A percentile compares a stretch with the other conserved stretches of the same genome.
phyloP scores from a whole-genome alignment of 441 rosid species.

The Viola pubescens region DNA sequence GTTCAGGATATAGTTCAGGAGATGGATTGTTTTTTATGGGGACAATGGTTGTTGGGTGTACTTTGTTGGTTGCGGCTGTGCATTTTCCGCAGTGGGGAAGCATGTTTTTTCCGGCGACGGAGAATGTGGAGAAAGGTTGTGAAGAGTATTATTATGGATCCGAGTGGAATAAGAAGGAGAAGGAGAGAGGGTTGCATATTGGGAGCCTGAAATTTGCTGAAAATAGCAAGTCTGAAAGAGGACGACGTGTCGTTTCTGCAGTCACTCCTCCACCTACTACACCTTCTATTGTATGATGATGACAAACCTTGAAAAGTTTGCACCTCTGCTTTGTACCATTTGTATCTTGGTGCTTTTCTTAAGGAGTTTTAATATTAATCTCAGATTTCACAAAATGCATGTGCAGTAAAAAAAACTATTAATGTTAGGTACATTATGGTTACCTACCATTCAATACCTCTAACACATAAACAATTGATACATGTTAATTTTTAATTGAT shows the following conservation, averaged over 20 bases:
- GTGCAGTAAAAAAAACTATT: too few species aligned
- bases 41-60: slow-evolving; percentile 50
- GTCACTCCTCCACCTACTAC: slow-evolving; percentile 11
- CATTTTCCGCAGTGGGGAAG: slow-evolving; percentile 74
- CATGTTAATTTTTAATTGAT: too few species aligned
- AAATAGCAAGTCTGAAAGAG: slow-evolving; percentile 37
- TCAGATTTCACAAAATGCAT: too few species aligned
- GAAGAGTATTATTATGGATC: slow-evolving; percentile 54
- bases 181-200: slow-evolving; percentile 40
- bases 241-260: slow-evolving; percentile 20
- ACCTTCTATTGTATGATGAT: slow-evolving; percentile 11
- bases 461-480: too few species aligned
- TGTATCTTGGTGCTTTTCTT: too few species aligned
- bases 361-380: too few species aligned
- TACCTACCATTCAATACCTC: too few species aligned
- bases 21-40: slow-evolving; percentile 50
- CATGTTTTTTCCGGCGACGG: slow-evolving; percentile 41
- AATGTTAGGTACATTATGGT: too few species aligned
- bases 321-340: too few species aligned
- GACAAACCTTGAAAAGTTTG: not conserved
- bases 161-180: slow-evolving; percentile 59
- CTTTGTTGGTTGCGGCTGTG: slow-evolving; percentile 43
- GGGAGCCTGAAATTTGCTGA: slow-evolving; percentile 61
- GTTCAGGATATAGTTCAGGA: slow-evolving; percentile 36
- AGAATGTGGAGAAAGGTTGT: slow-evolving; percentile 30